Percentiles rank a stretch among this genome's conserved stretches.
These are phyloP conservation scores for Acanthochlamys bracteata DNA, from an alignment of 106 monocot genomes.

Conservation along the genomic window DNA sequence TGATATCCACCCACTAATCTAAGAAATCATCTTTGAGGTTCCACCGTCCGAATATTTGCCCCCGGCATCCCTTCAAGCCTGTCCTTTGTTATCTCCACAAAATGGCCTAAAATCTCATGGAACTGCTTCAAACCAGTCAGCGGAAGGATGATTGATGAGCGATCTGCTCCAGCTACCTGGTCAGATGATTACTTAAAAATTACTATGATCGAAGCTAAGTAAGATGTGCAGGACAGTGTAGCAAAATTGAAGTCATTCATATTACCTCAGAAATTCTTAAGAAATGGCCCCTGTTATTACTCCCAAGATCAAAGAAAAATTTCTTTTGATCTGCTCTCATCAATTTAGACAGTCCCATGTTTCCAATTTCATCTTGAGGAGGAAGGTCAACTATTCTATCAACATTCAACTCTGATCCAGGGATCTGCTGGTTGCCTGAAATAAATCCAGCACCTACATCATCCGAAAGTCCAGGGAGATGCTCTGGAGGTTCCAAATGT, in stretches of 20 bases:
- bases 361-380: constrained; percentile 41
- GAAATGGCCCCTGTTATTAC: constrained; percentile 86
- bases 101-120: constrained; percentile 84
- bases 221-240: neutral
- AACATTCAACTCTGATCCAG: constrained; percentile 57
- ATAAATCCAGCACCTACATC: constrained; percentile 98
- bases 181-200: neutral
- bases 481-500: constrained; percentile 48
- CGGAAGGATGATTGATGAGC: constrained; percentile 87
- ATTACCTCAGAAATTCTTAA: constrained; percentile 89
- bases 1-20: neutral
- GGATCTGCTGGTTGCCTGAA: constrained; percentile 45
- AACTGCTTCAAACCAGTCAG: constrained; percentile 76
- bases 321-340: constrained; percentile 85
- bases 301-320: constrained; percentile 95
- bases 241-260: neutral
- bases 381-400: constrained; percentile 52
- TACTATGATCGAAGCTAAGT: neutral
- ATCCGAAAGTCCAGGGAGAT: constrained; percentile 79
- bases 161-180: constrained; percentile 78
- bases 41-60: constrained; percentile 53
- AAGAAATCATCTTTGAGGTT: constrained; percentile 41
- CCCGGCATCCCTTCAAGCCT: constrained; percentile 50
- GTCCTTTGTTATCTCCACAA: constrained; percentile 82
- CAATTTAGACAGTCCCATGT: constrained; percentile 63